phyloP scores from a whole-genome alignment of 305 asterid genomes.

The Ilex paraguariensis region DNA sequence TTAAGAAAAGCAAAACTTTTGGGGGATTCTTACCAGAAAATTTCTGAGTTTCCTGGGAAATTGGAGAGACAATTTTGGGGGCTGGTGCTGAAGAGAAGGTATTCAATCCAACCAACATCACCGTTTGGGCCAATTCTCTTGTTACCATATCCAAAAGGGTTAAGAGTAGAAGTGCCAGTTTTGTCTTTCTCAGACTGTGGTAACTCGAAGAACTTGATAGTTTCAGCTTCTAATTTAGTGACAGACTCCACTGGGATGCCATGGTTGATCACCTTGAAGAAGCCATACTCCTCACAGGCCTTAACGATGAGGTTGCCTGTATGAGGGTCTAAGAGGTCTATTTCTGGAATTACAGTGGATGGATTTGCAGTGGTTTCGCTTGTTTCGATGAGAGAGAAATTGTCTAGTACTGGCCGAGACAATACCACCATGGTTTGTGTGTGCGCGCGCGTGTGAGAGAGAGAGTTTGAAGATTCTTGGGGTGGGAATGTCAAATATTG shows the following conservation, averaged over 20 bases:
- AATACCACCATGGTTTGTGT: conserved; percentile 25
- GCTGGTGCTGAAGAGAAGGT: conserved; percentile 29
- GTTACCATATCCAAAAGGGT: conserved; percentile 39
- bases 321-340: conserved; percentile 17
- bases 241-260: conserved; percentile 27
- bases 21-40: conserved; percentile 2
- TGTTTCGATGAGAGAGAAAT: conserved; percentile 18
- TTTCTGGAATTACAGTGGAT: conserved; percentile 16
- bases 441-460: too few species aligned
- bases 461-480: background rate
- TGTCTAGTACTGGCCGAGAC: conserved; percentile 22
- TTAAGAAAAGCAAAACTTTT: too few species aligned
- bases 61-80: background rate
- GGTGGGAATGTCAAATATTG: too few species aligned
- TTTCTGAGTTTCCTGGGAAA: conserved; percentile 1
- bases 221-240: conserved; percentile 26
- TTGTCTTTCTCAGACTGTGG: conserved; percentile 26
- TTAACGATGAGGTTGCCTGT: conserved; percentile 12
- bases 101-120: conserved; percentile 46
- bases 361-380: conserved; percentile 19
- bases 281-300: conserved; percentile 37
- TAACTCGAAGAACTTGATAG: conserved; percentile 23
- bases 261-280: conserved; percentile 37
- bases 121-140: conserved; percentile 36
- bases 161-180: conserved; percentile 16